Evolutionary conservation across 805 yeast species (phyloP), one percentile per base, ranked within the genome.

Genomic region (Kregervanrija pseudodelftensis): DNA sequence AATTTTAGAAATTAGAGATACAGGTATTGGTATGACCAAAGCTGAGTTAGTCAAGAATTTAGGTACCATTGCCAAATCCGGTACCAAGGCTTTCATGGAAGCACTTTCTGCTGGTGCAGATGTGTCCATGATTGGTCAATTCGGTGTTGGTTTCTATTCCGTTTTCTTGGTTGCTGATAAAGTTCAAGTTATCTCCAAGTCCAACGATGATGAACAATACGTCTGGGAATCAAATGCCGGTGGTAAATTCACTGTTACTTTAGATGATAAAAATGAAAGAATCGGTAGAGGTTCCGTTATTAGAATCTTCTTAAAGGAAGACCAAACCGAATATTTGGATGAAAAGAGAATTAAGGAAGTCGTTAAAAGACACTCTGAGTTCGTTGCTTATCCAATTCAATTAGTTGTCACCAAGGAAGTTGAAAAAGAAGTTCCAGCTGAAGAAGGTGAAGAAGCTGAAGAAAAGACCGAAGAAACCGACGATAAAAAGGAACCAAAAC

Each of bases 91-190:
- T 59, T 93, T 93, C 72, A 93, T 93, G 99, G 99, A 93, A 76
- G 99, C 99, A 57, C 79, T 95, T 56, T 84, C 95, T 56, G 98
- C 97, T 55, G 99, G 99, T 75, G 99, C 99, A 51, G 99, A 93
- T 70, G 97, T 93, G 52, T 90, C 98, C 54, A 93, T 93, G 99
- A 93, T 93, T 75, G 99, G 99, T 80, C 99, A 93, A 77, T 93
- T 93, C 77, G 99, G 99, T 89, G 99, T 93, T 61, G 99, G 99
- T 82, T 93, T 93, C 91, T 93, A 93, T 84, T 93, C 99, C 45
- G 78, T 91, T 58, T 93, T 93, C 86, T 80, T 93, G 76, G 99
- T 93, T 67, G 98, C 99, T 61, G 99, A 93, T 76, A 87, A 80
- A 60, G 99, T 93, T 54, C 96, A 93, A 76, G 99, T 93, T 60